These are phyloP conservation scores for Phialemonium atrogriseum DNA, from an alignment of 2,329 filamentous ascomycete species.

Conservation along the genomic window DNA sequence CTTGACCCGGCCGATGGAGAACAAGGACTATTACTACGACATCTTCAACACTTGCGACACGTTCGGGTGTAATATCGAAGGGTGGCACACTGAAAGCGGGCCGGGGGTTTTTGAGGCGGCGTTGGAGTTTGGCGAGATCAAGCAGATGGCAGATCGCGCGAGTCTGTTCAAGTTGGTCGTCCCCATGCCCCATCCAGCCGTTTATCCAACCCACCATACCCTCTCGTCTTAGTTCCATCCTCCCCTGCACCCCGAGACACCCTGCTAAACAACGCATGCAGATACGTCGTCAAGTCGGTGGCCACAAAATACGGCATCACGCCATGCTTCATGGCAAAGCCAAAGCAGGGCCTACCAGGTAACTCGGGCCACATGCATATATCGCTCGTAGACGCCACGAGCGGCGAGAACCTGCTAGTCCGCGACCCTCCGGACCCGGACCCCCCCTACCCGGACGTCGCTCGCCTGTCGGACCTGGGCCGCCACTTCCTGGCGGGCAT, in stretches of 20 bases:
- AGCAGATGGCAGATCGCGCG: conserved; percentile 84
- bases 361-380: conserved; percentile 96
- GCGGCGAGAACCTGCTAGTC: conserved; percentile 78
- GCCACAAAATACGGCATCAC: conserved; percentile 84
- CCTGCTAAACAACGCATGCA: conserved; percentile 18
- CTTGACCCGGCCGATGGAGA: conserved; percentile 76
- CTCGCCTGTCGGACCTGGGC: conserved; percentile 76
- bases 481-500: conserved; percentile 90
- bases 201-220: background rate
- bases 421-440: conserved; percentile 64
- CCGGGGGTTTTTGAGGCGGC: conserved; percentile 95
- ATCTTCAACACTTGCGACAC: conserved; percentile 72
- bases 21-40: conserved; percentile 87
- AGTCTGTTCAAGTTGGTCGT: conserved; percentile 67
- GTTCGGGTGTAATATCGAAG: conserved; percentile 78
- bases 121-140: conserved; percentile 81
- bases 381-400: conserved; percentile 71
- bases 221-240: background rate
- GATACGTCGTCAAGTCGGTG: conserved; percentile 80
- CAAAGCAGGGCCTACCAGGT: conserved; percentile 79
- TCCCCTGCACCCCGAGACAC: too few relatives aligned
- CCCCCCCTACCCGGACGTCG: conserved; percentile 66
- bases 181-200: background rate
- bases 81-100: conserved; percentile 92
- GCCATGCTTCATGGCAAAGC: conserved; percentile 98